Evolutionary conservation across 768 basidiomycete species (phyloP), one percentile per base, ranked within the genome.

Genomic region (Macrolepiota dolichaula): DNA sequence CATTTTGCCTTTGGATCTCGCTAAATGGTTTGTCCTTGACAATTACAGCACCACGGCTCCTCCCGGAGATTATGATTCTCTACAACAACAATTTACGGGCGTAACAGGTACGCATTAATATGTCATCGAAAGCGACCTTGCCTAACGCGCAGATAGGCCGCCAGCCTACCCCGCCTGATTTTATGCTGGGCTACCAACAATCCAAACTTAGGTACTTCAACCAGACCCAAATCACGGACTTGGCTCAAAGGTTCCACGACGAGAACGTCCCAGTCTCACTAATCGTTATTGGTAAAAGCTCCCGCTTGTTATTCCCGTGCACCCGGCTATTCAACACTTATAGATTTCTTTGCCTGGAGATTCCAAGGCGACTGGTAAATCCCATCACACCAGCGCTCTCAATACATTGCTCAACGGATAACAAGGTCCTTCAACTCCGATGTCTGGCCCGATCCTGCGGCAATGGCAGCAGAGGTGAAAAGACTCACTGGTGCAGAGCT

Each of bases 141-240:
- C 12, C 46, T 49, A 7, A 32, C 47, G 12, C 24, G 44, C 19
- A 19, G 42, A 36, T 53, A 73, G 74, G 74, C 1, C 71, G 74
- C 27, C 73, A 74, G 61, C 74, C 74, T 2, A 75, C 68, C 10
- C 75, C 74, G 22, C 75, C 74, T 7, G 72, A 75, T 44, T 76
- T 73, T 51, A 69, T 68, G 27, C 62, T 74, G 15, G 74, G 75
- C 38, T 75, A 73, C 55, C 74, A 74, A 63, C 75, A 75, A 64
- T 74, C 73, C 15, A 73, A 74, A 64, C 65, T 76, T n/a, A 66
- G 74, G 36, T 76, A 76, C 59, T 74, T 64, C 64, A 74, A 75
- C 56, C 71, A 75, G 60, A 69, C 72, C 0, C 73, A 75, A 57
- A 65, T 75, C 25, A 52, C 70, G n/a, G 70, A 71, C 55, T 27